Evolutionary conservation across 805 yeast species (phyloP).

Genomic region (Isabelozyma heimii): DNA sequence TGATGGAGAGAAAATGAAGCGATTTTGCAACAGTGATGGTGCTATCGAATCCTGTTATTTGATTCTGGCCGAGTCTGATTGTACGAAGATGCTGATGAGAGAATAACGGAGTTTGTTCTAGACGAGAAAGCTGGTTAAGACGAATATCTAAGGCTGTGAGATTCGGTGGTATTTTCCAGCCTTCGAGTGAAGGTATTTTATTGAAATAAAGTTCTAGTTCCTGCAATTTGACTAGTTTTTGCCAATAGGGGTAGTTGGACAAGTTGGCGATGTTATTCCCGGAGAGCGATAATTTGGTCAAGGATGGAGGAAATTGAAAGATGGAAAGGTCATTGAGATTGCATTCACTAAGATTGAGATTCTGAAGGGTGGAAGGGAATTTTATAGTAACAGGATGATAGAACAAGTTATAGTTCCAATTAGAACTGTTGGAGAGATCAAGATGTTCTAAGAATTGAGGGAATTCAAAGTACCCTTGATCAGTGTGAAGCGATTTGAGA

Average conservation of each 20-base stretch:
- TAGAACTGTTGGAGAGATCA: slow-evolving; percentile 16
- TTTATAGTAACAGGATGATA: slow-evolving; percentile 11
- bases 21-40: background rate
- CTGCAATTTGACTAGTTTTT: slow-evolving; percentile 15
- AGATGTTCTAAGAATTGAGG: slow-evolving; percentile 22
- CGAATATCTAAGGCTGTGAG: slow-evolving; percentile 7
- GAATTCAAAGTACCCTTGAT: slow-evolving; percentile 18
- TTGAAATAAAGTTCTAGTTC: slow-evolving; percentile 22
- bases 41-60: background rate
- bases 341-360: slow-evolving; percentile 24
- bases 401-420: background rate
- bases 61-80: background rate
- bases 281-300: slow-evolving; percentile 18
- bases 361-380: slow-evolving; percentile 18
- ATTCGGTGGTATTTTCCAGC: slow-evolving; percentile 17
- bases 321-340: slow-evolving; percentile 12
- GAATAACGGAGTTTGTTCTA: background rate
- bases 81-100: background rate
- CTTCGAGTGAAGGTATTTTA: slow-evolving; percentile 11
- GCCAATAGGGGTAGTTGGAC: slow-evolving; percentile 23
- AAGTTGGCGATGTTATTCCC: slow-evolving; percentile 23
- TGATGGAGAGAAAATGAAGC: background rate
- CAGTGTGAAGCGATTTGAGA: slow-evolving; percentile 6
- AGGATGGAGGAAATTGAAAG: slow-evolving; percentile 21
- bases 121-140: slow-evolving; percentile 2